phyloP scores from a whole-genome alignment of 1,284 basidiomycete species.

The Entoloma clypeatum region DNA sequence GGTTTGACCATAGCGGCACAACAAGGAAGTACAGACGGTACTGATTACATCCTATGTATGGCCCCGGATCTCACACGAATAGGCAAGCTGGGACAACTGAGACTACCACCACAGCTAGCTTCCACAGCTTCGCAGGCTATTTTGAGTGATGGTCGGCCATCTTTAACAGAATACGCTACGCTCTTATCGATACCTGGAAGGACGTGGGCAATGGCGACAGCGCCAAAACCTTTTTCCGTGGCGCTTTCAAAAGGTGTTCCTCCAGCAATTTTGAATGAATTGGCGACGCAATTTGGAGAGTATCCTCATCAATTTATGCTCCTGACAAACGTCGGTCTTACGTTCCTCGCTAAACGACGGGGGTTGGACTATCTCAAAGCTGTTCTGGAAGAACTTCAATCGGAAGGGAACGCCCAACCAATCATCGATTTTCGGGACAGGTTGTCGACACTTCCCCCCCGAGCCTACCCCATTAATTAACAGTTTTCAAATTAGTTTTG shows the following conservation, averaged over 20 bases:
- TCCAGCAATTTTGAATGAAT: constrained; percentile 66
- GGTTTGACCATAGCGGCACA: constrained; percentile 68
- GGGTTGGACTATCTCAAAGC: constrained; percentile 80
- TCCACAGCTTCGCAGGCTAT: constrained; percentile 29
- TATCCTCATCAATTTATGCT: constrained; percentile 79
- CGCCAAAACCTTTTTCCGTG: constrained; percentile 37
- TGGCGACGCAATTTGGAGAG: constrained; percentile 76
- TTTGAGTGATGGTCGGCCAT: constrained; percentile 49
- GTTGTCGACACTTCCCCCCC: constrained; percentile 30
- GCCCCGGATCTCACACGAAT: constrained; percentile 75
- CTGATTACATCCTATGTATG: constrained; percentile 72
- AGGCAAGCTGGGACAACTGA: constrained; percentile 58
- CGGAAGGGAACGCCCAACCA: constrained; percentile 62
- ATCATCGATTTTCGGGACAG: constrained; percentile 74
- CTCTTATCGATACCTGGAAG: constrained; percentile 74
- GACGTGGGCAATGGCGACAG: constrained; percentile 77
- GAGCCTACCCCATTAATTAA: constrained; percentile 5
- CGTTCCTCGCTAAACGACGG: constrained; percentile 79
- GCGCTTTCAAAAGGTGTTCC: constrained; percentile 39
- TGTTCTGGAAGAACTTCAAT: constrained; percentile 68
- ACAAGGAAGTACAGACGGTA: constrained; percentile 66
- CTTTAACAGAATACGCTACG: constrained; percentile 72
- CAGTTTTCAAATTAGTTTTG: constrained; percentile 53
- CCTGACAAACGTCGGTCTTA: constrained; percentile 81
- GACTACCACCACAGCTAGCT: constrained; percentile 35